Evolutionary conservation across 2,329 filamentous ascomycete genomes (phyloP).

Genomic region (Albifimbria verrucaria): DNA sequence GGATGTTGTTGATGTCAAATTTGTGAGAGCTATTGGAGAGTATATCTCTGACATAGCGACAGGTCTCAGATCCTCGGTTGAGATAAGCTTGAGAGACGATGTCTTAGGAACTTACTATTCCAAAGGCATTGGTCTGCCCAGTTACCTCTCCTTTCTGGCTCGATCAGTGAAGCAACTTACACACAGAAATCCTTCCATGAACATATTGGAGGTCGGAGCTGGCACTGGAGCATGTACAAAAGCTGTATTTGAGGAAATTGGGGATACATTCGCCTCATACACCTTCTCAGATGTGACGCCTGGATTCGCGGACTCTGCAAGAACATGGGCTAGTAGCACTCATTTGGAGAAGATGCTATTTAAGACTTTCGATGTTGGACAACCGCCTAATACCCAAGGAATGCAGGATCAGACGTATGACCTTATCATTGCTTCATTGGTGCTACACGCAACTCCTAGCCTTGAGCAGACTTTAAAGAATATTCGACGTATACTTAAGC

Average conservation of each 20-base stretch:
- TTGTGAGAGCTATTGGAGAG: not conserved
- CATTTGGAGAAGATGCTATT: too few species aligned
- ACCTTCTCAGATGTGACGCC: slow-evolving; percentile 8
- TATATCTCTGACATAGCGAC: not conserved
- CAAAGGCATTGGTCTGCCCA: not conserved
- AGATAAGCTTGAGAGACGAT: not conserved
- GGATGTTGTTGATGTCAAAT: not conserved
- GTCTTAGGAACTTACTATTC: not conserved
- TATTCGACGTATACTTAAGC: not conserved
- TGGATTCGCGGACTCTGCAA: slow-evolving; percentile 6
- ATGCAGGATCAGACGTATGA: not conserved
- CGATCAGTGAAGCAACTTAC: slow-evolving; percentile 7
- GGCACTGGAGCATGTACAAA: slow-evolving; percentile 8
- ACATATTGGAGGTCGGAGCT: slow-evolving; percentile 7
- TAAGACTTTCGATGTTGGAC: not conserved
- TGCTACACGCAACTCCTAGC: not conserved
- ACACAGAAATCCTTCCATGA: slow-evolving; percentile 10
- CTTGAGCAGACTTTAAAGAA: not conserved
- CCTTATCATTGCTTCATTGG: not conserved
- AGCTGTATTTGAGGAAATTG: slow-evolving; percentile 6
- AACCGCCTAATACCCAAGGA: not conserved
- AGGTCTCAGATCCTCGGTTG: not conserved
- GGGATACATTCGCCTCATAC: slow-evolving; percentile 6
- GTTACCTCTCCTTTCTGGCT: not conserved
- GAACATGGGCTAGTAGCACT: slow-evolving; percentile 1